phyloP scores from a whole-genome alignment of 1,284 basidiomycete species.

The Ustilago xerochloae region DNA sequence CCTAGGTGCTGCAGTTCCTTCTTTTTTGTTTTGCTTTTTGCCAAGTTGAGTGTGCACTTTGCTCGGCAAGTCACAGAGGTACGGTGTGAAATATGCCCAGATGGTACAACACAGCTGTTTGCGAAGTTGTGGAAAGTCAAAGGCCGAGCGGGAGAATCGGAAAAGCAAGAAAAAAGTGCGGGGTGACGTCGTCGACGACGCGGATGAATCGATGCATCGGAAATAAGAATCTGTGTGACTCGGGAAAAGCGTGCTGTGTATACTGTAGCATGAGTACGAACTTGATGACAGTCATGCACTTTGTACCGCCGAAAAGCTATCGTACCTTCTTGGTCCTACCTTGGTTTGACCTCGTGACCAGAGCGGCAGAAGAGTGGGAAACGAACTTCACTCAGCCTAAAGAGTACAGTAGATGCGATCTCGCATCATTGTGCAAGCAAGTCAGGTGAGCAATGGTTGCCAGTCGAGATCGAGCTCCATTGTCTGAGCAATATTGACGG shows the following conservation, averaged over 20 bases:
- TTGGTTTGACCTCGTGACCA: neutral
- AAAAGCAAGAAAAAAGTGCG: slow-evolving; percentile 2
- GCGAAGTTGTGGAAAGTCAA: neutral
- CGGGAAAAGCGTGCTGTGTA: too few species aligned
- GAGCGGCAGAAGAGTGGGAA: too few species aligned
- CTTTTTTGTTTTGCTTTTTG: neutral
- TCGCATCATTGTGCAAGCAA: neutral
- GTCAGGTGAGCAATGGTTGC: neutral
- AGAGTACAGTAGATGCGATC: neutral
- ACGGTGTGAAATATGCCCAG: too few species aligned
- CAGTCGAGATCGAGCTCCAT: neutral
- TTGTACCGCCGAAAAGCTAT: neutral
- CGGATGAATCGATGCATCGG: slow-evolving; percentile 5
- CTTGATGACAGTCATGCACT: neutral
- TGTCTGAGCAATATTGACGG: neutral
- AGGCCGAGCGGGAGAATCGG: neutral
- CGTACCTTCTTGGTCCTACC: neutral
- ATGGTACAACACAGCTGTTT: neutral
- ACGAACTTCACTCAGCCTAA: too few species aligned
- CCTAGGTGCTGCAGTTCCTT: slow-evolving; percentile 74
- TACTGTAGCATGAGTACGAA: too few species aligned
- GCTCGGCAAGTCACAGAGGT: neutral
- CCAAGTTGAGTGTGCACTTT: too few species aligned
- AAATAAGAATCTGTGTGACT: neutral
- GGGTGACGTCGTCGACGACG: slow-evolving; percentile 29